Percentiles rank a stretch among this genome's conserved stretches.
phyloP scores from a whole-genome alignment of 169 alveolate species.

The Theileria annulata region DNA sequence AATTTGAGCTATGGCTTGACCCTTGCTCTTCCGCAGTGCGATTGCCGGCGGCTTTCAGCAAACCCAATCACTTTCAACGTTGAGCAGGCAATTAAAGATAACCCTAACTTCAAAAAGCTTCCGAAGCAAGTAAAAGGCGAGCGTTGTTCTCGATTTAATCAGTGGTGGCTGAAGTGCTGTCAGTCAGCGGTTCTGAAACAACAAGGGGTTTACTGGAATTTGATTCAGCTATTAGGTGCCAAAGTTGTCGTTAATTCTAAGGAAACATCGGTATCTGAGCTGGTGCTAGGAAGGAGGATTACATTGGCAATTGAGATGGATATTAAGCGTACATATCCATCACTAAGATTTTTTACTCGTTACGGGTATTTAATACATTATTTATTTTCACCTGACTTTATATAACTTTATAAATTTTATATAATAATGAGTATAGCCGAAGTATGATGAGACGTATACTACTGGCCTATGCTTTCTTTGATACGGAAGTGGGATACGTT shows the following conservation, averaged over 20 bases:
- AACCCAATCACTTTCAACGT: constrained; percentile 23
- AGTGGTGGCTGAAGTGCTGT: constrained; percentile 69
- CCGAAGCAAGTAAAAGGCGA: constrained; percentile 49
- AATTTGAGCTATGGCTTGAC: constrained; percentile 42
- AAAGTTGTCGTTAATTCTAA: constrained; percentile 38
- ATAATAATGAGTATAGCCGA: neutral
- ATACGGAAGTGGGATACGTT: constrained; percentile 80
- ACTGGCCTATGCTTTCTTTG: constrained; percentile 59
- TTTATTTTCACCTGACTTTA: neutral
- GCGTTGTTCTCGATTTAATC: constrained; percentile 47
- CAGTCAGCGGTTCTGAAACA: constrained; percentile 56
- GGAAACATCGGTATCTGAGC: constrained; percentile 42
- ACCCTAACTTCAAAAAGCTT: constrained; percentile 14
- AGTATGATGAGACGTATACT: constrained; percentile 55
- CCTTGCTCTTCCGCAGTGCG: constrained; percentile 65
- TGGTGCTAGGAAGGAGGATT: constrained; percentile 53
- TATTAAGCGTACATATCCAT: constrained; percentile 61
- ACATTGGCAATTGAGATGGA: constrained; percentile 58
- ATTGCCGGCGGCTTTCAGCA: constrained; percentile 29
- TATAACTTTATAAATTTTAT: neutral
- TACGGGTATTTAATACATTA: constrained; percentile 40
- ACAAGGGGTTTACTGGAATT: constrained; percentile 58
- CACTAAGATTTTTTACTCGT: constrained; percentile 48
- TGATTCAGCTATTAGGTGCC: constrained; percentile 46
- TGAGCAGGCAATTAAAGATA: constrained; percentile 20